These are phyloP conservation scores for Aciculoconidium aculeatum DNA, from an alignment of 805 yeast genomes.

Conservation along the genomic window DNA sequence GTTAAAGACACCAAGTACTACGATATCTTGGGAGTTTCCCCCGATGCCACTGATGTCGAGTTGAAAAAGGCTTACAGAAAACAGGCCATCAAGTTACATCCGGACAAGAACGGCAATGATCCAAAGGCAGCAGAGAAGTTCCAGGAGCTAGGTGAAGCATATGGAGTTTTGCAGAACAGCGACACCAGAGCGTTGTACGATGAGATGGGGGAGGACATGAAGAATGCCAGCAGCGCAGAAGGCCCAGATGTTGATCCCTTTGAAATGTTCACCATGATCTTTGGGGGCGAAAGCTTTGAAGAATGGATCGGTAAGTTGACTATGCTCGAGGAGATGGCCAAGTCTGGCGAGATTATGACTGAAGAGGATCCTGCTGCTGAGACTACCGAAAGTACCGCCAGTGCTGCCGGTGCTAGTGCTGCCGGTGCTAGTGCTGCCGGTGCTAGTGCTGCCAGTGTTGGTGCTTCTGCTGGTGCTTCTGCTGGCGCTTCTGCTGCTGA, in stretches of 20 bases:
- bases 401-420: slow-evolving; percentile 6
- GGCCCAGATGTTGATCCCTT: slow-evolving; percentile 70
- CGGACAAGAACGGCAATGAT: slow-evolving; percentile 95
- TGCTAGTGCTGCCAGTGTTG: slow-evolving; percentile 6
- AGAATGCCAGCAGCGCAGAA: slow-evolving; percentile 59
- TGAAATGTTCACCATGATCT: slow-evolving; percentile 77
- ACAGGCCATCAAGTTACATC: slow-evolving; percentile 85
- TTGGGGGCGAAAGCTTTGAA: slow-evolving; percentile 75
- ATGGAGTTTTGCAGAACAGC: slow-evolving; percentile 73
- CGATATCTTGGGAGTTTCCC: slow-evolving; percentile 64
- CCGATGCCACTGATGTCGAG: slow-evolving; percentile 70
- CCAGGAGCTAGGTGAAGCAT: slow-evolving; percentile 64
- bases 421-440: slow-evolving; percentile 6
- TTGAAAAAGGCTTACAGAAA: slow-evolving; percentile 92
- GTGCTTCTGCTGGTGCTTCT: slow-evolving; percentile 3
- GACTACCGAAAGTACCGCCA: slow-evolving; percentile 10
- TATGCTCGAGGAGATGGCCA: slow-evolving; percentile 66
- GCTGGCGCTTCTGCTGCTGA: slow-evolving; percentile 5
- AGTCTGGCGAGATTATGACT: slow-evolving; percentile 45
- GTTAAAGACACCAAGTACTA: slow-evolving; percentile 85
- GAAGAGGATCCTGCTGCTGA: slow-evolving; percentile 33
- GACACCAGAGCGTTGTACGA: slow-evolving; percentile 71
- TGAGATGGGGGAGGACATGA: slow-evolving; percentile 62
- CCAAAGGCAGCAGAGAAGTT: slow-evolving; percentile 84
- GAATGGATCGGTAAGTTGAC: slow-evolving; percentile 87